A percentile compares a stretch with the other conserved stretches of the same genome.
Conservation (phyloP, 495 filamentous ascomycete species). For the Lasiosphaeria miniovina region DNA sequence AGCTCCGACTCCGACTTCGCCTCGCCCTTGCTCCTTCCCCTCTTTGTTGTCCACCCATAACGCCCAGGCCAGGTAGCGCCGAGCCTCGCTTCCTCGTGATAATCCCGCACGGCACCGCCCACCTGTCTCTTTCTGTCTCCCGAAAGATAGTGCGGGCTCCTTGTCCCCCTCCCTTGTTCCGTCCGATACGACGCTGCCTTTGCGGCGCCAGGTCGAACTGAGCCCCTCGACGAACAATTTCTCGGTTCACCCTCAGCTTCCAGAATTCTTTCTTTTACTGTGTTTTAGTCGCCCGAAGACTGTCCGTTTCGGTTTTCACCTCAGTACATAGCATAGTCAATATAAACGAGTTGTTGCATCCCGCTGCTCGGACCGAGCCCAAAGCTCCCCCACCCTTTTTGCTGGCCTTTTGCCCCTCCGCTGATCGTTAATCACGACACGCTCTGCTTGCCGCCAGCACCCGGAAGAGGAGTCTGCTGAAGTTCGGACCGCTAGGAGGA, state of each 20-base stretch:
- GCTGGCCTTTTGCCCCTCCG: slow-evolving; percentile 23
- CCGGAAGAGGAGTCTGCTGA: background rate
- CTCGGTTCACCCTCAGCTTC: slow-evolving; percentile 7
- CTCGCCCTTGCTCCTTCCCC: background rate
- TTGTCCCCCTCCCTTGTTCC: slow-evolving; percentile 7
- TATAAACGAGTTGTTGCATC: slow-evolving; percentile 45
- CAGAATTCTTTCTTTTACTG: slow-evolving; percentile 8
- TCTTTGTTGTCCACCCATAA: background rate
- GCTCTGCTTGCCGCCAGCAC: background rate
- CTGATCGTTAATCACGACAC: background rate
- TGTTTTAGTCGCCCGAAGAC: slow-evolving; percentile 5
- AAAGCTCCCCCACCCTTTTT: slow-evolving; percentile 14
- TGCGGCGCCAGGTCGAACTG: slow-evolving; percentile 3
- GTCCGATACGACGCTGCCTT: slow-evolving; percentile 10
- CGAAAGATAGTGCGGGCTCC: background rate
- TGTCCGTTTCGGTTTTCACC: slow-evolving; percentile 10
- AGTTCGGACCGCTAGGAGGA: background rate
- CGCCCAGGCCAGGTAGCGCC: background rate
- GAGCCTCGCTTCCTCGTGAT: slow-evolving; percentile 1
- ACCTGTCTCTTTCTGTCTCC: background rate
- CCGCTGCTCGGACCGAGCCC: slow-evolving; percentile 29
- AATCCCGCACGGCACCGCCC: slow-evolving; percentile 12
- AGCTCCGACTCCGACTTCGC: background rate
- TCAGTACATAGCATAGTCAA: slow-evolving; percentile 55
- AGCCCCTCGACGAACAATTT: slow-evolving; percentile 10